Conservation (phyloP, 2,329 filamentous ascomycete species). For the Podosphaera fusca region DNA sequence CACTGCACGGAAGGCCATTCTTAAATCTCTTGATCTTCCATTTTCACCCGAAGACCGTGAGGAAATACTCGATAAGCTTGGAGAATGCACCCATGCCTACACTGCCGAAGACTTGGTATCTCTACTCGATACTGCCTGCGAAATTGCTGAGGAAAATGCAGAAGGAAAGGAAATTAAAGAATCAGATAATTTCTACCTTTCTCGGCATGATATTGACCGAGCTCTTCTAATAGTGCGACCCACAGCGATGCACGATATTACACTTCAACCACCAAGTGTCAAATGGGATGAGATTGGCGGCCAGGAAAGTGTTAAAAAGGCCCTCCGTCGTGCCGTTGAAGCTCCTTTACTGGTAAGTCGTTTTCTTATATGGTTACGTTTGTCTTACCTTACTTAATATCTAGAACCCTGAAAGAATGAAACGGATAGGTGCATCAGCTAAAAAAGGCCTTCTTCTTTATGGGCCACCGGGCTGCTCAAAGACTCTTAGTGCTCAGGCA, state of each 20-base stretch:
- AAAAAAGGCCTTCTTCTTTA: constrained; percentile 75
- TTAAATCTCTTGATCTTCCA: constrained; percentile 27
- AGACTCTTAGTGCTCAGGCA: constrained; percentile 78
- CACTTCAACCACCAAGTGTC: constrained; percentile 68
- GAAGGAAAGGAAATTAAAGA: not conserved
- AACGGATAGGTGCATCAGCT: constrained; percentile 28
- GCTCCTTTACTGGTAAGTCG: constrained; percentile 12
- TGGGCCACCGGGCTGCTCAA: constrained; percentile 82
- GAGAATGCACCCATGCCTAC: constrained; percentile 65
- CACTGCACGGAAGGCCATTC: constrained; percentile 46
- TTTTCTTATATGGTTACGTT: not conserved
- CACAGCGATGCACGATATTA: constrained; percentile 72
- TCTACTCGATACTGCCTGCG: constrained; percentile 32
- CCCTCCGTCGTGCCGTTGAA: constrained; percentile 23
- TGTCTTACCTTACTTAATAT: constrained; percentile 3
- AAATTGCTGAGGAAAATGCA: constrained; percentile 15
- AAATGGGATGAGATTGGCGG: constrained; percentile 77
- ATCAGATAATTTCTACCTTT: constrained; percentile 6
- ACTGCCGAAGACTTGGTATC: constrained; percentile 55
- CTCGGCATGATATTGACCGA: constrained; percentile 31
- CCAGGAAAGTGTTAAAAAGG: constrained; percentile 49
- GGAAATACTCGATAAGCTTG: constrained; percentile 33
- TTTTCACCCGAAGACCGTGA: constrained; percentile 26
- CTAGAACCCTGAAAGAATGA: constrained; percentile 26
- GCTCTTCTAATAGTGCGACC: constrained; percentile 51